Evolutionary conservation across 2,329 filamentous ascomycete species (phyloP).

Genomic region (Cladosporium colombiae): DNA sequence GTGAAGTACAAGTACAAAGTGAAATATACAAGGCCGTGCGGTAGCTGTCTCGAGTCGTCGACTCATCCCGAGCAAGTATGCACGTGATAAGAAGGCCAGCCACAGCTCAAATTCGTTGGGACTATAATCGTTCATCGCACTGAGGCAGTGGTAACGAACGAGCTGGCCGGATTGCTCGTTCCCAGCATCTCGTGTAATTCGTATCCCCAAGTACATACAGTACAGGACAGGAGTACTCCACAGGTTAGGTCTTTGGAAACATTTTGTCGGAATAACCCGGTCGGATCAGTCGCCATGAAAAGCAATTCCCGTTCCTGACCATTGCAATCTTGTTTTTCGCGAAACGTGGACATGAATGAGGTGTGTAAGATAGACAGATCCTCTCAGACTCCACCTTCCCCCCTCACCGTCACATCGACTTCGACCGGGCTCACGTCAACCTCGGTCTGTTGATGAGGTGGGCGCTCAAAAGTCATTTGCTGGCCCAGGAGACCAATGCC

Average conservation of each 20-base stretch:
- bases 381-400: constrained; percentile 10
- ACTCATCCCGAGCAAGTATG: background rate
- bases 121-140: background rate
- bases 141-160: background rate
- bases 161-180: background rate
- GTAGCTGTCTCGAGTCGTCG: background rate
- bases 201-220: no score
- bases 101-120: background rate
- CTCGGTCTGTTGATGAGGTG: constrained; percentile 8
- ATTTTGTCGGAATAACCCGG: background rate
- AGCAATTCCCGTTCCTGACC: background rate
- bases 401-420: constrained; percentile 13
- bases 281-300: background rate
- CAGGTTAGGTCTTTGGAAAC: no score
- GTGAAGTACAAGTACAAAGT: background rate
- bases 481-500: constrained; percentile 30
- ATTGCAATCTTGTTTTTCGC: no score
- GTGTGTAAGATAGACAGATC: background rate
- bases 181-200: no score
- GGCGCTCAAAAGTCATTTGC: constrained; percentile 12
- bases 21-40: background rate
- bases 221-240: no score
- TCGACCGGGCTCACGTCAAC: background rate
- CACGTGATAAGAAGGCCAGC: background rate
- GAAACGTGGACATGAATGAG: no score